A percentile compares a stretch with the other conserved stretches of the same genome.
phyloP scores from a whole-genome alignment of 1,139 yeast species.

The Candida tropicalis region DNA sequence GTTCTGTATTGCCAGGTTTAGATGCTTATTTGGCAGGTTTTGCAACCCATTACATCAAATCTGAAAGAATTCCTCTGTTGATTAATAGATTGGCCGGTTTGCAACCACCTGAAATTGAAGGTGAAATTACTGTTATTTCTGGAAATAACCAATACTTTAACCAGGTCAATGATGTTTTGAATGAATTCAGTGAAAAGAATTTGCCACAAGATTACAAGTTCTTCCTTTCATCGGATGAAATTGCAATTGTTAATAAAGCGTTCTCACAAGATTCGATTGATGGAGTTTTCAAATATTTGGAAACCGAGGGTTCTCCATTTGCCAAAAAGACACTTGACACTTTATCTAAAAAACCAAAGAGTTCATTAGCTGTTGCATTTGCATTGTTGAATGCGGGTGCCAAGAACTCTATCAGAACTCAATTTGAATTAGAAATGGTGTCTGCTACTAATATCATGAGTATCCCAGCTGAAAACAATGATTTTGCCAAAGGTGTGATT shows the following conservation, averaged over 20 bases:
- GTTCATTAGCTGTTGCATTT: slow-evolving; percentile 76
- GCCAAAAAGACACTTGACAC: slow-evolving; percentile 62
- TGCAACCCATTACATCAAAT: slow-evolving; percentile 87
- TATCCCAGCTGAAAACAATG: slow-evolving; percentile 54
- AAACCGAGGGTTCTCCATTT: slow-evolving; percentile 61
- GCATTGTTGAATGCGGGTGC: slow-evolving; percentile 69
- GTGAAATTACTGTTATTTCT: slow-evolving; percentile 22
- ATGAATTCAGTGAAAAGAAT: slow-evolving; percentile 70
- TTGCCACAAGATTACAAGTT: slow-evolving; percentile 68
- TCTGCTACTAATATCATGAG: slow-evolving; percentile 78
- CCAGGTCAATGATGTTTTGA: slow-evolving; percentile 70
- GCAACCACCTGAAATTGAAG: slow-evolving; percentile 45
- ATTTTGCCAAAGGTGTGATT: slow-evolving; percentile 75
- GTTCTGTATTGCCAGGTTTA: slow-evolving; percentile 71
- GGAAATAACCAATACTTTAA: slow-evolving; percentile 43
- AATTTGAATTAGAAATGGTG: slow-evolving; percentile 72
- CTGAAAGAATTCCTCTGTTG: slow-evolving; percentile 62
- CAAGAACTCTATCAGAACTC: slow-evolving; percentile 59
- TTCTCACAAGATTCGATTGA: slow-evolving; percentile 64
- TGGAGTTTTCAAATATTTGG: slow-evolving; percentile 60
- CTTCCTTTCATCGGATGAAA: slow-evolving; percentile 57
- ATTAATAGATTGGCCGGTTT: slow-evolving; percentile 64
- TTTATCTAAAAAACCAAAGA: slow-evolving; percentile 65
- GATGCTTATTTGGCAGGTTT: slow-evolving; percentile 83
- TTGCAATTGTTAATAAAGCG: slow-evolving; percentile 66